Evolutionary conservation across 768 basidiomycete species (phyloP).

Genomic region (Asterophora parasitica): DNA sequence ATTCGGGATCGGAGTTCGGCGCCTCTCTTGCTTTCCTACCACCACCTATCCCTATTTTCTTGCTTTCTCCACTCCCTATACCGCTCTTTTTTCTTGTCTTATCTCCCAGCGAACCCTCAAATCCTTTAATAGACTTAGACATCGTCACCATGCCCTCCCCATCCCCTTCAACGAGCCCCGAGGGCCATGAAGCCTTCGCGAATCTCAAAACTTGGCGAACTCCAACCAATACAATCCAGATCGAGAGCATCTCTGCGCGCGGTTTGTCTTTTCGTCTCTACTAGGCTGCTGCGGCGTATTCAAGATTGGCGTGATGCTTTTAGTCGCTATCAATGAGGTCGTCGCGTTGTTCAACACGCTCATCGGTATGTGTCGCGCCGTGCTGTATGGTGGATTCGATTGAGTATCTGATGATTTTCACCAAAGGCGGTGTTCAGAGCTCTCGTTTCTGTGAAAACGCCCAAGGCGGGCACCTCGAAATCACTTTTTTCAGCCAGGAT

Average conservation of each 20-base stretch:
- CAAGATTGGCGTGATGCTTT: neutral
- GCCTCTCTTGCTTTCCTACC: constrained; percentile 15
- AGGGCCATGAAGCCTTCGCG: constrained; percentile 11
- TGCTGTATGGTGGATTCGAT: neutral
- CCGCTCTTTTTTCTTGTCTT: constrained; percentile 15
- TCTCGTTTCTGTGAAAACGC: constrained; percentile 38
- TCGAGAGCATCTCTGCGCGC: constrained; percentile 42
- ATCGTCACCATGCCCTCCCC: constrained; percentile 10
- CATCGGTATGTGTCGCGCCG: constrained; percentile 37
- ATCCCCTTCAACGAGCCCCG: constrained; percentile 2
- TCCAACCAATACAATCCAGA: constrained; percentile 40
- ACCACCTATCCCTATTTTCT: constrained; percentile 15
- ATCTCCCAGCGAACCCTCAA: constrained; percentile 15
- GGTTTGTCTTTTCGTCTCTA: constrained; percentile 21
- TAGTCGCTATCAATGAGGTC: constrained; percentile 42
- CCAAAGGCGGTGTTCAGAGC: constrained; percentile 46
- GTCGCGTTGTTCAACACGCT: constrained; percentile 52
- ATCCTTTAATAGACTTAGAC: constrained; percentile 1
- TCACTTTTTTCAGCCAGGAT: constrained; percentile 51
- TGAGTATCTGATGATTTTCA: neutral
- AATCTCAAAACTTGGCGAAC: constrained; percentile 27
- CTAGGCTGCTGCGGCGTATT: neutral
- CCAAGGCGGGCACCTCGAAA: constrained; percentile 38
- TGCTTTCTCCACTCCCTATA: constrained; percentile 14
- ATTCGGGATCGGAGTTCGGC: constrained; percentile 16